Evolutionary conservation across 2,329 filamentous ascomycete species (phyloP).

Genomic region (Balansia obtecta): DNA sequence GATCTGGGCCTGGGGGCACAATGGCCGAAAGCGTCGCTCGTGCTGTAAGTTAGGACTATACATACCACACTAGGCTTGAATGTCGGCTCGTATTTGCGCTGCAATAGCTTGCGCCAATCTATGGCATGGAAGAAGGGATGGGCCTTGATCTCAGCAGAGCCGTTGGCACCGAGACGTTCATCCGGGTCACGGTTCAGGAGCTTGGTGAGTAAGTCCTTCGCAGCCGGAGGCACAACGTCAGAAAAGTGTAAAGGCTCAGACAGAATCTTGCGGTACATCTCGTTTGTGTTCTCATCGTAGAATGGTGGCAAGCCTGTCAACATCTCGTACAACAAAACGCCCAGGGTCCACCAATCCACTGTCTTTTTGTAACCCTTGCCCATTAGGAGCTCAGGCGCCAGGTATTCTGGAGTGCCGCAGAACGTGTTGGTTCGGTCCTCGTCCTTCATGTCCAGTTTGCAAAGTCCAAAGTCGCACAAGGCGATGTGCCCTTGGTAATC

Average conservation of each 20-base stretch:
- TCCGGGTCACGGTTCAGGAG: conserved; percentile 87
- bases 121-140: conserved; percentile 99
- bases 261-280: conserved; percentile 98
- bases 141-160: conserved; percentile 94
- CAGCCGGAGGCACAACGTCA: conserved; percentile 84
- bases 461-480: conserved; percentile 93
- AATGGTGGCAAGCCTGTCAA: conserved; percentile 92
- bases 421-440: conserved; percentile 98
- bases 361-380: conserved; percentile 96
- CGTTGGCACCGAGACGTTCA: conserved; percentile 79
- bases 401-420: conserved; percentile 94
- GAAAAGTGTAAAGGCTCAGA: conserved; percentile 94
- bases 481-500: conserved; percentile 98
- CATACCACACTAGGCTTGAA: conserved; percentile 95
- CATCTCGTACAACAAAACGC: conserved; percentile 97
- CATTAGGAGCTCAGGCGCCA: conserved; percentile 85
- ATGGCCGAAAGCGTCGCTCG: too few relatives aligned
- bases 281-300: conserved; percentile 98
- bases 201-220: conserved; percentile 81
- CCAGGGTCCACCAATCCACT: conserved; percentile 98
- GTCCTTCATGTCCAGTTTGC: conserved; percentile 98
- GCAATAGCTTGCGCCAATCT: conserved; percentile 93
- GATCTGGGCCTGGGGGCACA: neutral
- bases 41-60: conserved; percentile 17
- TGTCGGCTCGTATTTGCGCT: conserved; percentile 94